Base-by-base conservation (phyloP, 176 grass and related monocot species). In the Pharus latifolius region DNA sequence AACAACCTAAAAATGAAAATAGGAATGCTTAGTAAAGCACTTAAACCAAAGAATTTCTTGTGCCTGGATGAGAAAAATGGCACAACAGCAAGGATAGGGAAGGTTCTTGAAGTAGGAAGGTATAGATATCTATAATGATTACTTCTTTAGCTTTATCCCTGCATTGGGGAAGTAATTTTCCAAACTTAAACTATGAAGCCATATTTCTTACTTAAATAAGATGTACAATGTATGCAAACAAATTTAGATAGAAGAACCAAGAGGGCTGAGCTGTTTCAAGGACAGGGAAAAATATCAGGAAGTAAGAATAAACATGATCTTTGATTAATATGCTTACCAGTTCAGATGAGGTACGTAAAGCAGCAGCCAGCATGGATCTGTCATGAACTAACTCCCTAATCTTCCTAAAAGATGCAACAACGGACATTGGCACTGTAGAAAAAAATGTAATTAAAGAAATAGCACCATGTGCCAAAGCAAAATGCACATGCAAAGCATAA, bases 341-440 rank as follows among this genome's bases (percentile, higher is more conserved):
- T 57, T 99, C 91, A 3, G 67, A 83, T 64, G 90, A 94, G 16
- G 82, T 86, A 25, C 87, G 82, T 43, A 99, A 86, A 56, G 90
- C 82, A 65, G 75, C 76, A 73, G 88, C 87, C 83, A 99, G 79
- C 53, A 88, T 76, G 64, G 90, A 75, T 45, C 82, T 88, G 48
- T 79, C 91, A 71, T 68, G 72, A 33, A 94, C 79, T 37, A 91
- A 22, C 56, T 91, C 87, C 56, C 88, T 84, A 40, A 99, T 88
- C 87, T 95, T 99, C 82, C 88, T 88, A 84, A 99, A 99, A 61
- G 60, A 71, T 56, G 96, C 87, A 72, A 99, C 83, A 48, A 94
- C 80, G 50, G 85, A 70, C 65, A 99, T 94, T 53, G 96, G 96
- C 69, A 99, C 96, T 99, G 82, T 24, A 37, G 74, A 78, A 76